Base-by-base conservation (phyloP, 2,329 filamentous ascomycete genomes). In the Xylaria sp. region DNA sequence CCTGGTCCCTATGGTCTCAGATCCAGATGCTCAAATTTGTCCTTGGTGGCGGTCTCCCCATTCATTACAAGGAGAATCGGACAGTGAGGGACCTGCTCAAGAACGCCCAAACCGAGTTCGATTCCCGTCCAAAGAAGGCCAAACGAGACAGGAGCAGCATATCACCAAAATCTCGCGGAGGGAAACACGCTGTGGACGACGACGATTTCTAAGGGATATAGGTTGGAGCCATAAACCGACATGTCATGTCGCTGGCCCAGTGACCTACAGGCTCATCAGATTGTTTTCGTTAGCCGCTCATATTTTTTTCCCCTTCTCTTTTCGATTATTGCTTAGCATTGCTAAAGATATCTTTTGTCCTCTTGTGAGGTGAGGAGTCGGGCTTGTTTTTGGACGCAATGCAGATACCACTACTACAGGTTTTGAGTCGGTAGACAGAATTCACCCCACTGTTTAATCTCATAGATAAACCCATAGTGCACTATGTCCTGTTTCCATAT, bases 1-100 rank as follows among this genome's bases (percentile, higher is more conserved):
- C 76, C 1, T 84, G 81, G 81, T 77, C 78, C 7, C 70, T 81
- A 13, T 76, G 75, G 22, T 73, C 75, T 17, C 71, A 80, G 18
- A 71, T 80, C n/a, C 72, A 76, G 42, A 72, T 78, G 63, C 71
- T 84, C 52, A 78, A 76, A 62, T 69, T 69, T 4, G 55, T 83
- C 1, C 74, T 84, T 43, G 75, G 76, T 16, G 74, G 75, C 21
- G 80, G 80, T 1, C 67, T 78, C 21, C 63, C 65, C 0, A 64
- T 60, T 3, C 76, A 79, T 53, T 76, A 74, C 53, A 45, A 68
- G 48, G 66, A 70, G 34, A 78, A 78, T 49, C 72, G 72, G 0
- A 60, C 68, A 6, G 67, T 78, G 6, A 59, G 65, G 51, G 71
- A 74, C 18, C 61, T 76, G 26, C 58, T 77, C 7, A 66, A 65